Evolutionary conservation across 2,329 filamentous ascomycete species (phyloP).

Genomic region (Phoma herbarum): DNA sequence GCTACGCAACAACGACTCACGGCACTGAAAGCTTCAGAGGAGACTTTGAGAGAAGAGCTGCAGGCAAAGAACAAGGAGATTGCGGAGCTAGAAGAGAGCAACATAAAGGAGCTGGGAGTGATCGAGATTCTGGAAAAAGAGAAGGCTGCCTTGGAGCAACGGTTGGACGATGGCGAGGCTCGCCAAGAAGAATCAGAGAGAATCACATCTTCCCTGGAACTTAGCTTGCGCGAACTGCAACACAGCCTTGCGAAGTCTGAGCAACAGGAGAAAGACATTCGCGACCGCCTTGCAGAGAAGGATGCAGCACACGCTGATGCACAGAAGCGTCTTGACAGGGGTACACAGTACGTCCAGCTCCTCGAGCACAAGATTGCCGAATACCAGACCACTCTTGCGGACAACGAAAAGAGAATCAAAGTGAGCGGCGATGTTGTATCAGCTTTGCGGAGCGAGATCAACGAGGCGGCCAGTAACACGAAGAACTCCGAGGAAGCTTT

Average conservation of each 20-base stretch:
- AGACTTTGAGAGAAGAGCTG: constrained; percentile 33
- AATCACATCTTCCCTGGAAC: constrained; percentile 33
- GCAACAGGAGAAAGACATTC: constrained; percentile 34
- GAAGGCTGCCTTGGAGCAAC: constrained; percentile 32
- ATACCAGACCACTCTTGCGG: constrained; percentile 34
- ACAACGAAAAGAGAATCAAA: constrained; percentile 38
- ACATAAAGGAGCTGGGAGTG: constrained; percentile 26
- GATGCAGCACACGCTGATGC: constrained; percentile 29
- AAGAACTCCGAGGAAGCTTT: constrained; percentile 36
- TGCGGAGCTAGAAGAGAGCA: constrained; percentile 33
- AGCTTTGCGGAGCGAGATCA: constrained; percentile 37
- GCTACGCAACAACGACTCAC: constrained; percentile 35
- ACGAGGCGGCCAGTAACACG: constrained; percentile 31
- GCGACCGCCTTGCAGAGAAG: constrained; percentile 33
- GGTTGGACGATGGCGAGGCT: constrained; percentile 25
- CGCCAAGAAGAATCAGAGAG: constrained; percentile 38
- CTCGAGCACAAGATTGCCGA: constrained; percentile 37
- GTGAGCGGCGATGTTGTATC: constrained; percentile 33
- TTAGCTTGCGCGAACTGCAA: constrained; percentile 29
- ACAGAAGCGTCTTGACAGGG: constrained; percentile 32
- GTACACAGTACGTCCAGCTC: constrained; percentile 29
- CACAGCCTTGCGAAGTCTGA: constrained; percentile 33
- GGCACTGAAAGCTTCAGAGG: constrained; percentile 29
- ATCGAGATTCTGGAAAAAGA: constrained; percentile 38
- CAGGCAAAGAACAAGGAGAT: constrained; percentile 41